Conservation (phyloP, 2,329 filamentous ascomycete genomes). For the Venturia nashicola region DNA sequence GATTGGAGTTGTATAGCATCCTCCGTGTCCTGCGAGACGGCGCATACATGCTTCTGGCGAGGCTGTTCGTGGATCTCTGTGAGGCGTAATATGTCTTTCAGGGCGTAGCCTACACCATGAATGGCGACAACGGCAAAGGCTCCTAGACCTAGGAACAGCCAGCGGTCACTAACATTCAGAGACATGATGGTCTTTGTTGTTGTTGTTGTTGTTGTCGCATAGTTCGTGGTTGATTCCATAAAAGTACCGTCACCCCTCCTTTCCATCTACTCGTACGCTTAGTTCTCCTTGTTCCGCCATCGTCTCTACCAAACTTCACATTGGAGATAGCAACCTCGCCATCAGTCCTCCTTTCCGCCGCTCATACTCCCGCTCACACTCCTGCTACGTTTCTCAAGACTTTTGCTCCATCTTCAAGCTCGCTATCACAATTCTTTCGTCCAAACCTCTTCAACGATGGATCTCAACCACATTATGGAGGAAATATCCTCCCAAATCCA, state of each 20-base stretch:
- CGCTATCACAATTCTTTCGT: not conserved
- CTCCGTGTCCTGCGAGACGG: conserved; percentile 47
- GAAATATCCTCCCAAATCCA: not conserved
- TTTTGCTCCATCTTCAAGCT: not conserved
- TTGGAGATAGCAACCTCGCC: not conserved
- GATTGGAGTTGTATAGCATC: conserved; percentile 39
- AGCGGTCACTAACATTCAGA: conserved; percentile 29
- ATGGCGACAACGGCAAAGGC: conserved; percentile 48
- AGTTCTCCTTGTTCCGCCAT: not conserved
- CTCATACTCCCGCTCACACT: not conserved
- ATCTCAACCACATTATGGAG: not conserved
- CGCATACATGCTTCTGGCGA: conserved; percentile 41
- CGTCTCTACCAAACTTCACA: not conserved
- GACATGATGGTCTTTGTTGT: conserved; percentile 17
- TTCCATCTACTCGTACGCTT: not conserved
- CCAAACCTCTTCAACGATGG: not conserved
- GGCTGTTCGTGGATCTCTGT: conserved; percentile 54
- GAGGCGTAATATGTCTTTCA: conserved; percentile 48
- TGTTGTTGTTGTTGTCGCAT: not conserved
- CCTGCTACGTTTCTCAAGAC: not conserved
- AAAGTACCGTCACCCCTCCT: not conserved
- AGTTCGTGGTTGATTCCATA: not conserved
- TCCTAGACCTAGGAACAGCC: conserved; percentile 35
- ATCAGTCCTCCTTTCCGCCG: not conserved
- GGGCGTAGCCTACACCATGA: conserved; percentile 43